Base-by-base conservation (phyloP, 1,284 basidiomycete genomes). In the Moniliophthora roreri region DNA sequence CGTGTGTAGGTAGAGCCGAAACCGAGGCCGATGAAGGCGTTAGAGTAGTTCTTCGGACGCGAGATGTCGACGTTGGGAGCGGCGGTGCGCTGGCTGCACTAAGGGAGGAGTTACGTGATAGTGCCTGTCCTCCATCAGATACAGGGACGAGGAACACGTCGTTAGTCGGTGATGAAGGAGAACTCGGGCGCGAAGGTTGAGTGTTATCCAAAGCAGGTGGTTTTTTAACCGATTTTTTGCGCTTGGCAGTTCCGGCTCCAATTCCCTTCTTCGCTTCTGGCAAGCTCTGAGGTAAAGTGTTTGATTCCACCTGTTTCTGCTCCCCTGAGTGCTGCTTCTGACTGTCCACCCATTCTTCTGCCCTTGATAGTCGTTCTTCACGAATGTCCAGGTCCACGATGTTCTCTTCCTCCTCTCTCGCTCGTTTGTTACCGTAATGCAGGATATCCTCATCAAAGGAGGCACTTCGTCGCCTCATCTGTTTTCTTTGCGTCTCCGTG, bases 291-390 rank as follows among this genome's bases (percentile, higher is more conserved):
- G 28, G 28, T 11, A 6, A 11, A 32, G 34, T 10, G 28, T 2
- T 4, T 11, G 28, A 18, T 40, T 32, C 36, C 16, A 32, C 52
- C 18, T 48, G 38, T 16, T 40, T 11, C 24, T 28, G 21, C 16
- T 54, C 32, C 24, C 35, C 18, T 16, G 55, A 36, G 13, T 49
- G 21, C n/a, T 51, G 50, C 3, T 50, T 54, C 50, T 62, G 59
- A 20, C 55, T 60, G 18, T 57, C 63, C 28, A 62, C 54, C 62
- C 62, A 64, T 51, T 63, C 60, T 52, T 62, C 60, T 23, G 63
- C 61, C 42, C 56, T 61, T 16, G 54, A 53, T 13, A 48, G 39
- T 16, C 36, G 16, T n/a, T 36, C 26, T 23, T 24, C 38, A n/a
- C 10, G 16, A 45, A 20, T 32, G 13, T 32, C 28, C n/a, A 49